Evolutionary conservation across 108 stramenopile genomes (phyloP).

Genomic region (Cyclostephanos invisitatus): DNA sequence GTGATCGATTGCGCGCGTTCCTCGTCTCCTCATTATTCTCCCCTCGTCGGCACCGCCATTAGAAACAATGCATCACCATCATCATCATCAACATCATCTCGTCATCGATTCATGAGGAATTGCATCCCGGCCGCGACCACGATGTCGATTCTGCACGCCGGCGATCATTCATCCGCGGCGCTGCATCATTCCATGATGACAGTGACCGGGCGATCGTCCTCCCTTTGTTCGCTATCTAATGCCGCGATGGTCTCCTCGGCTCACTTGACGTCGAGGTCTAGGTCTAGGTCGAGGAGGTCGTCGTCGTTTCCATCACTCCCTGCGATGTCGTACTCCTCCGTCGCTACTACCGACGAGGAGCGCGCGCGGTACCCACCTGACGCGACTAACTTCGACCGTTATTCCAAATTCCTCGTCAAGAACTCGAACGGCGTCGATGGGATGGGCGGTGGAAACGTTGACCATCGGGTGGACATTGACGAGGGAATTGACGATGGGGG

Average conservation of each 20-base stretch:
- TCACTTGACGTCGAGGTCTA: no score
- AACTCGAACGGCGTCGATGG: conserved; percentile 39
- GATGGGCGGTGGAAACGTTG: no score
- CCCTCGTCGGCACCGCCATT: background rate
- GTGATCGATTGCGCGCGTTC: background rate
- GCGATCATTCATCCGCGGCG: background rate
- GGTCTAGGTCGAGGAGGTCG: background rate
- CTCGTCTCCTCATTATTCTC: background rate
- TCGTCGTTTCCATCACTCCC: background rate
- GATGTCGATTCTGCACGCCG: background rate
- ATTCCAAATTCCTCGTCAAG: conserved; percentile 34
- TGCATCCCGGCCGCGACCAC: background rate
- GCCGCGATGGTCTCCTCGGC: no score
- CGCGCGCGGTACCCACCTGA: background rate
- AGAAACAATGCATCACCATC: background rate
- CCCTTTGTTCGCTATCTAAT: no score
- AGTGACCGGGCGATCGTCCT: no score
- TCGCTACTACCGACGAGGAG: background rate
- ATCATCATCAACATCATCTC: background rate
- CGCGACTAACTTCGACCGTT: conserved; percentile 27
- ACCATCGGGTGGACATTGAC: background rate
- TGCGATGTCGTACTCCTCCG: background rate
- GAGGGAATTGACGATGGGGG: background rate
- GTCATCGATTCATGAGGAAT: background rate
- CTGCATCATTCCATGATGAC: background rate